Percentiles rank a stretch among this genome's conserved stretches.
Evolutionary conservation across 2,329 filamentous ascomycete genomes (phyloP).

Genomic region (Beauveria sp.): DNA sequence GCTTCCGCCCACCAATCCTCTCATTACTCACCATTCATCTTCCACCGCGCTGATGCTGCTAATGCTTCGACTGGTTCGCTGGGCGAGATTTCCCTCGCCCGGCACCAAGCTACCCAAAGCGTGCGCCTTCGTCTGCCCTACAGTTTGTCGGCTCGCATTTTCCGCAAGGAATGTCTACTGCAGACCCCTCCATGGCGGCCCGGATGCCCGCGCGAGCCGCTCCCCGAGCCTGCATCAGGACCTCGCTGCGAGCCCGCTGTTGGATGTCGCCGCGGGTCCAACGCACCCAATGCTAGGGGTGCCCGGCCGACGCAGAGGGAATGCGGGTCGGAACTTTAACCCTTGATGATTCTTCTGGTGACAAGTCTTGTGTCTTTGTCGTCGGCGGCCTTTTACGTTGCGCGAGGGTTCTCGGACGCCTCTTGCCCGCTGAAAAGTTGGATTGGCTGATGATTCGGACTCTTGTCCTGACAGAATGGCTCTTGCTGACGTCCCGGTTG

Average conservation of each 20-base stretch:
- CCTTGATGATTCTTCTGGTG: conserved; percentile 70
- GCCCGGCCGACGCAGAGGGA: conserved; percentile 43
- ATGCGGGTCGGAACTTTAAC: conserved; percentile 85
- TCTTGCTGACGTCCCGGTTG: conserved; percentile 42
- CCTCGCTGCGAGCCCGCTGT: conserved; percentile 39
- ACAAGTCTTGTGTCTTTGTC: conserved; percentile 56
- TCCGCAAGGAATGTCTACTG: conserved; percentile 57
- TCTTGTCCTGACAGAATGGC: conserved; percentile 26
- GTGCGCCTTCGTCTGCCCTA: conserved; percentile 67
- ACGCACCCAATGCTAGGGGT: conserved; percentile 29
- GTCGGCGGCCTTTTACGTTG: conserved; percentile 55
- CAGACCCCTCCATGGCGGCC: conserved; percentile 33
- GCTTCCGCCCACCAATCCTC: background rate
- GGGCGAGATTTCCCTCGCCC: conserved; percentile 33
- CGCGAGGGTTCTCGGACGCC: conserved; percentile 22
- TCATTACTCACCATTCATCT: background rate
- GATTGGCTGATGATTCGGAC: conserved; percentile 34
- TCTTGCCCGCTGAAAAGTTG: conserved; percentile 45
- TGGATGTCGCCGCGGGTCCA: conserved; percentile 29
- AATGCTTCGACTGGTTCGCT: conserved; percentile 3
- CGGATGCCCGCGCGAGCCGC: conserved; percentile 40
- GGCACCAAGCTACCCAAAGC: conserved; percentile 16
- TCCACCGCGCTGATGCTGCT: conserved; percentile 13
- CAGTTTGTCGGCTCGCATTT: conserved; percentile 71
- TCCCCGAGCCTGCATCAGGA: conserved; percentile 55